Conservation (phyloP, 2,329 filamentous ascomycete genomes). For the Daldinia sp. region DNA sequence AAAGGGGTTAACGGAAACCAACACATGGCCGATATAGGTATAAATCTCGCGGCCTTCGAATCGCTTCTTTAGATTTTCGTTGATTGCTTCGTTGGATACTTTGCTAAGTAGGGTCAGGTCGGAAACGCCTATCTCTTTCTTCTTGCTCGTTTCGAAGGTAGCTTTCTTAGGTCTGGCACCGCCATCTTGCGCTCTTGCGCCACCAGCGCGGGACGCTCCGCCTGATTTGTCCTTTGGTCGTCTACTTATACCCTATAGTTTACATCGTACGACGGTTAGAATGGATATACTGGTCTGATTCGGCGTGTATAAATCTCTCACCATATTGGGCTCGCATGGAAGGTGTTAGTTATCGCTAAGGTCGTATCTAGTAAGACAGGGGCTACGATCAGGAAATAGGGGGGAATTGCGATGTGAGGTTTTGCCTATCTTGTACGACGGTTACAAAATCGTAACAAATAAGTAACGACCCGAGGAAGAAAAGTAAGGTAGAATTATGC, state of each 20-base stretch:
- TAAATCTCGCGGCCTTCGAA: conserved; percentile 99
- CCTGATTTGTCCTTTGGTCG: conserved; percentile 58
- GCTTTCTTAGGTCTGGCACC: conserved; percentile 85
- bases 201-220: conserved; percentile 52
- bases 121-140: conserved; percentile 98
- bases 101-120: conserved; percentile 98
- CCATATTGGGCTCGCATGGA: conserved; percentile 47
- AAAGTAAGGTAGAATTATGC: conserved; percentile 7
- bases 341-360: conserved; percentile 22
- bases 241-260: conserved; percentile 58
- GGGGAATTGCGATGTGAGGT: conserved; percentile 3
- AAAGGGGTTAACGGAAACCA: conserved; percentile 99
- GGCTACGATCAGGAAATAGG: conserved; percentile 1
- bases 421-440: not conserved
- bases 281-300: conserved; percentile 6
- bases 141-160: conserved; percentile 94
- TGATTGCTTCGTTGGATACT: conserved; percentile 98
- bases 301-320: conserved; percentile 22
- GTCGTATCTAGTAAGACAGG: conserved; percentile 21
- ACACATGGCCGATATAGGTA: conserved; percentile 98
- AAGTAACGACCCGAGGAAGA: conserved; percentile 5
- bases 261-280: conserved; percentile 27
- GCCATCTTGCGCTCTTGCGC: conserved; percentile 48
- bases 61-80: conserved; percentile 97
- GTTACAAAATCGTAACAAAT: not conserved